These are phyloP conservation scores for Brassica cretica DNA, from an alignment of 345 rosid species.

Conservation along the genomic window DNA sequence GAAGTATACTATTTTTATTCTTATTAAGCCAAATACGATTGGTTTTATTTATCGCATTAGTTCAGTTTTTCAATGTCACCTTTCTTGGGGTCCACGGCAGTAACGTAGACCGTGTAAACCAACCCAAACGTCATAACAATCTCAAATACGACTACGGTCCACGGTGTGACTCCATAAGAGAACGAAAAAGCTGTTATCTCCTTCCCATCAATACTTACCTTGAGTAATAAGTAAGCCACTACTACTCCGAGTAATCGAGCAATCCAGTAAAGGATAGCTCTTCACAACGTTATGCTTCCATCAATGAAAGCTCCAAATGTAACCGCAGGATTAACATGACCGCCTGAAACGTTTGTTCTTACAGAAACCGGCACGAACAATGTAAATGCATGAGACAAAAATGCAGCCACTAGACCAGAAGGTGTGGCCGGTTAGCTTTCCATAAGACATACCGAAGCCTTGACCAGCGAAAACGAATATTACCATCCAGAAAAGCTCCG, in stretches of 20 bases:
- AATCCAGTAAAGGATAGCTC: slow-evolving; percentile 71
- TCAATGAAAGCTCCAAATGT: slow-evolving; percentile 84
- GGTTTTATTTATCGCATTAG: background rate
- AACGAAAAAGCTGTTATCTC: slow-evolving; percentile 61
- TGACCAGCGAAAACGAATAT: slow-evolving; percentile 86
- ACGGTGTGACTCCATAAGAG: slow-evolving; percentile 64
- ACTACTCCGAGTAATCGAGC: slow-evolving; percentile 78
- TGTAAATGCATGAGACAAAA: slow-evolving; percentile 70
- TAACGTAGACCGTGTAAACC: slow-evolving; percentile 86
- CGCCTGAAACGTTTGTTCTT: slow-evolving; percentile 44
- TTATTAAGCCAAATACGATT: background rate
- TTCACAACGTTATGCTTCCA: slow-evolving; percentile 63
- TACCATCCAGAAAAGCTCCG: slow-evolving; percentile 68
- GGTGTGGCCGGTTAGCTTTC: slow-evolving; percentile 64
- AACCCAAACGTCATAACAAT: slow-evolving; percentile 94
- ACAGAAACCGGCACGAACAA: slow-evolving; percentile 75
- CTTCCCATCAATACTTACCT: slow-evolving; percentile 69
- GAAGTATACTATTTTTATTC: too few relatives aligned
- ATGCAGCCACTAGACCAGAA: slow-evolving; percentile 62
- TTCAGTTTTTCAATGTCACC: slow-evolving; percentile 44
- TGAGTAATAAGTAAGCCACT: slow-evolving; percentile 77
- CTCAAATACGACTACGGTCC: slow-evolving; percentile 82
- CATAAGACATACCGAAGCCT: slow-evolving; percentile 88
- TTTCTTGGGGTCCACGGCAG: slow-evolving; percentile 89
- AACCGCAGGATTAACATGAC: slow-evolving; percentile 88